These are phyloP conservation scores for Pisolithus sp. DNA, from an alignment of 768 basidiomycete species.

Conservation along the genomic window DNA sequence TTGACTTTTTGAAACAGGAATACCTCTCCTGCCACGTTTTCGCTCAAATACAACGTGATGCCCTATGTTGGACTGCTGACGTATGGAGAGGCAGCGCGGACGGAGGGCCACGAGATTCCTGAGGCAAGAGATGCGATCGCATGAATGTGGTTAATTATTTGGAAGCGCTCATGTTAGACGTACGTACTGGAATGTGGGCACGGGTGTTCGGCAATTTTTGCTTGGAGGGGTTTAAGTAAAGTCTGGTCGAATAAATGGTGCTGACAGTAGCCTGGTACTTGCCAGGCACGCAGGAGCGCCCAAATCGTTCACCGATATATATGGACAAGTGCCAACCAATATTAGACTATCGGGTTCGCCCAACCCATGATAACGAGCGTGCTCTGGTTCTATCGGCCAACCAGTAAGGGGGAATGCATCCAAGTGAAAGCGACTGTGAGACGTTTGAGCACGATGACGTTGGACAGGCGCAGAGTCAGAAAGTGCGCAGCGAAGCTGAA, in stretches of 20 bases:
- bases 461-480: too few species aligned
- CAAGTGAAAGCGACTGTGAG: too few species aligned
- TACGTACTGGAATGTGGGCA: background rate
- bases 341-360: too few species aligned
- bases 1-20: conserved; percentile 38
- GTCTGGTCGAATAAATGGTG: background rate
- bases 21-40: conserved; percentile 58
- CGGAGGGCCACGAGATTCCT: conserved; percentile 32
- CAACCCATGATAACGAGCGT: too few species aligned
- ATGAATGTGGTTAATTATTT: conserved; percentile 6
- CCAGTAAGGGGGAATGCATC: too few species aligned
- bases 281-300: too few species aligned
- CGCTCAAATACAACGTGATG: conserved; percentile 85
- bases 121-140: conserved; percentile 27
- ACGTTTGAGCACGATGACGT: too few species aligned
- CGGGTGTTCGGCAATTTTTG: conserved; percentile 2
- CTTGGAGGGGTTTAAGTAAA: background rate
- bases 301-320: too few species aligned
- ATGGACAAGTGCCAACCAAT: too few species aligned
- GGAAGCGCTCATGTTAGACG: conserved; percentile 5
- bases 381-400: too few species aligned
- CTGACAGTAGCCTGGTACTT: too few species aligned
- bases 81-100: conserved; percentile 65
- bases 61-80: conserved; percentile 78
- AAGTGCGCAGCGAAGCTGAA: too few species aligned